Percentiles rank a stretch among this genome's conserved stretches.
Conservation (phyloP, 2,329 filamentous ascomycete genomes). For the Westerdykella ornata region DNA sequence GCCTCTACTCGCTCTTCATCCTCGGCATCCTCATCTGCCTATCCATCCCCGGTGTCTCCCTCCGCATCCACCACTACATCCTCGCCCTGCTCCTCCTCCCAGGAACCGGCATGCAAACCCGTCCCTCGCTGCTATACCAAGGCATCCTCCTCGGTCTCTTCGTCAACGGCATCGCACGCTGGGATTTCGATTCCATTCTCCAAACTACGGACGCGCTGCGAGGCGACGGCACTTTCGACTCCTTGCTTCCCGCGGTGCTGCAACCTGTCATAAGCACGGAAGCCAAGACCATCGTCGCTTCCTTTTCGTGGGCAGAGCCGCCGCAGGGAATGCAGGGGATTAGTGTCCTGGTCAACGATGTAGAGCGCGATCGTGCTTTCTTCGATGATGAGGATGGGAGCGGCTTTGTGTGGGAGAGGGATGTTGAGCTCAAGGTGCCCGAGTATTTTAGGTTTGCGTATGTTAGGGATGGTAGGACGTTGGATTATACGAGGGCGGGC, state of each 20-base stretch:
- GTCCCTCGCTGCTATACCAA: constrained; percentile 31
- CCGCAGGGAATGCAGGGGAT: constrained; percentile 58
- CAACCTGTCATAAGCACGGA: constrained; percentile 18
- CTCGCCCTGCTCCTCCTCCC: constrained; percentile 31
- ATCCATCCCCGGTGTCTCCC: constrained; percentile 63
- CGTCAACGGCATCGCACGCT: constrained; percentile 33
- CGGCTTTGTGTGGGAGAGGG: constrained; percentile 36
- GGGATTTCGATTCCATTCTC: constrained; percentile 54
- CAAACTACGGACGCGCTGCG: constrained; percentile 72
- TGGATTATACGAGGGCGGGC: constrained; percentile 30
- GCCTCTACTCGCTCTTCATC: constrained; percentile 65
- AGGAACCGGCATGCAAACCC: constrained; percentile 33
- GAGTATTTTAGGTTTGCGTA: constrained; percentile 35
- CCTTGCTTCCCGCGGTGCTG: constrained; percentile 48
- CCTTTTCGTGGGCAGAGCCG: constrained; percentile 51
- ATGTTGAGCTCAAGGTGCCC: constrained; percentile 24
- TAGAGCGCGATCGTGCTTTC: constrained; percentile 53
- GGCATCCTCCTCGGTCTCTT: constrained; percentile 33
- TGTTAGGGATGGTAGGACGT: constrained; percentile 19
- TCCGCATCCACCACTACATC: constrained; percentile 74
- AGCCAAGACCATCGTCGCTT: constrained; percentile 48
- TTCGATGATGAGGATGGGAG: constrained; percentile 13
- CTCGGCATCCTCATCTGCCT: constrained; percentile 61
- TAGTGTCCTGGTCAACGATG: constrained; percentile 75
- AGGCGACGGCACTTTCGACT: constrained; percentile 47